phyloP scores from a whole-genome alignment of 73 alveolate genomes.

The Paramecium primaurelia region DNA sequence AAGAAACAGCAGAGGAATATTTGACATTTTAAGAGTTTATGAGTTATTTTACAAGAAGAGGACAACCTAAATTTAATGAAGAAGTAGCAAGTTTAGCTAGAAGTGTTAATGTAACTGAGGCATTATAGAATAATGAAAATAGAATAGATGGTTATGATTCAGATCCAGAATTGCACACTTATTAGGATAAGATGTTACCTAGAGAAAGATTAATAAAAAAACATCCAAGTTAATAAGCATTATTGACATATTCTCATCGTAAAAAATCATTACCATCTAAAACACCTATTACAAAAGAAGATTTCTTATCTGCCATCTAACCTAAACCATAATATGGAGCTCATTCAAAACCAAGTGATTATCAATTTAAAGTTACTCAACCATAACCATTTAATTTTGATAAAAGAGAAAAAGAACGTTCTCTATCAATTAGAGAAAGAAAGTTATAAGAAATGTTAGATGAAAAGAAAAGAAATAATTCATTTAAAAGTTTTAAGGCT shows the following conservation, averaged over 20 bases:
- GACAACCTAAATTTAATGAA: conserved; percentile 73
- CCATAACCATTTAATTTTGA: conserved; percentile 84
- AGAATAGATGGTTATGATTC: conserved; percentile 60
- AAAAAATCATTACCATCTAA: not conserved
- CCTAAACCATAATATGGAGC: conserved; percentile 63
- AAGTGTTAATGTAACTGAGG: conserved; percentile 40
- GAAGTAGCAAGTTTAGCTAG: conserved; percentile 53
- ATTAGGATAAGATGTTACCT: conserved; percentile 31
- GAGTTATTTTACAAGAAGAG: conserved; percentile 82
- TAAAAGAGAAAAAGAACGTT: conserved; percentile 74
- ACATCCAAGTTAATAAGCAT: not conserved
- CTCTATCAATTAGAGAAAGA: conserved; percentile 67
- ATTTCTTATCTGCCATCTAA: conserved; percentile 29
- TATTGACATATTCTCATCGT: not conserved
- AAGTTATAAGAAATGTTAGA: conserved; percentile 79
- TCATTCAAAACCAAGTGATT: conserved; percentile 36
- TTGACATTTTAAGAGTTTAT: conserved; percentile 75
- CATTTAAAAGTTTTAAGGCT: conserved; percentile 64
- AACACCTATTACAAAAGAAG: conserved; percentile 27
- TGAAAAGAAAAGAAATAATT: conserved; percentile 65
- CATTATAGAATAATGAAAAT: conserved; percentile 15
- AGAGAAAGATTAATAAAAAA: conserved; percentile 14
- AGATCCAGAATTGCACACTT: conserved; percentile 62
- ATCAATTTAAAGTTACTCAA: conserved; percentile 72
- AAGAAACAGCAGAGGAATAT: conserved; percentile 62